These are phyloP conservation scores for Fennellomyces sp. DNA, from an alignment of 371 early-diverging fungal genomes.

Conservation along the genomic window DNA sequence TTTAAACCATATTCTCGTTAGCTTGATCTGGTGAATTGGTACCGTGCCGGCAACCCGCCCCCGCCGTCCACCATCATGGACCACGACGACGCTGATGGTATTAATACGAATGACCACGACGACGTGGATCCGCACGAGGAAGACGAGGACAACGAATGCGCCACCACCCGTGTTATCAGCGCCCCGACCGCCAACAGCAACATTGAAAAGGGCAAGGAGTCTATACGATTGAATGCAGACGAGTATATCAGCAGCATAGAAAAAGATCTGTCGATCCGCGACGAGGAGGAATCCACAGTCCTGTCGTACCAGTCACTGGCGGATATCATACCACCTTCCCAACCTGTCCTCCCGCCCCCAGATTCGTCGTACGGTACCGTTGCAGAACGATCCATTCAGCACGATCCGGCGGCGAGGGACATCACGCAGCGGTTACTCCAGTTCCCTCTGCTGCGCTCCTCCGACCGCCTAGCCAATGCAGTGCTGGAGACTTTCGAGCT, in stretches of 20 bases:
- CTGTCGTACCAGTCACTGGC: conserved; percentile 18
- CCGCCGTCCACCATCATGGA: conserved; percentile 3
- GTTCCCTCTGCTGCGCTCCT: neutral
- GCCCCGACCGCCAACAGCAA: too few relatives aligned
- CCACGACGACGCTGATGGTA: neutral
- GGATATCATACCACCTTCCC: conserved; percentile 14
- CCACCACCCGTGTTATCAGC: neutral
- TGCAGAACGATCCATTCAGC: neutral
- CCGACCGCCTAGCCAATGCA: conserved; percentile 8
- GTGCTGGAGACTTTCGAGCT: conserved; percentile 4
- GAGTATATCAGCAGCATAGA: neutral
- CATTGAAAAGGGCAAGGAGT: conserved; percentile 3
- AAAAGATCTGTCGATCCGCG: neutral
- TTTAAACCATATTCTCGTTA: neutral
- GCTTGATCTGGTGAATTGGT: conserved; percentile 20
- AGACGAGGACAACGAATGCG: neutral
- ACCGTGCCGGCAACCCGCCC: conserved; percentile 7
- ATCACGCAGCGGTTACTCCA: conserved; percentile 1
- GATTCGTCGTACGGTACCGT: neutral
- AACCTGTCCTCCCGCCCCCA: neutral
- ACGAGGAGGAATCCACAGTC: neutral
- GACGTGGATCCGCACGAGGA: neutral
- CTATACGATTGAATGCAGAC: neutral
- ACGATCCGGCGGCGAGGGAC: neutral
- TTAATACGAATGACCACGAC: neutral